These are phyloP conservation scores for Aspergillus sp. DNA, from an alignment of 2,329 filamentous ascomycete species.

Conservation along the genomic window DNA sequence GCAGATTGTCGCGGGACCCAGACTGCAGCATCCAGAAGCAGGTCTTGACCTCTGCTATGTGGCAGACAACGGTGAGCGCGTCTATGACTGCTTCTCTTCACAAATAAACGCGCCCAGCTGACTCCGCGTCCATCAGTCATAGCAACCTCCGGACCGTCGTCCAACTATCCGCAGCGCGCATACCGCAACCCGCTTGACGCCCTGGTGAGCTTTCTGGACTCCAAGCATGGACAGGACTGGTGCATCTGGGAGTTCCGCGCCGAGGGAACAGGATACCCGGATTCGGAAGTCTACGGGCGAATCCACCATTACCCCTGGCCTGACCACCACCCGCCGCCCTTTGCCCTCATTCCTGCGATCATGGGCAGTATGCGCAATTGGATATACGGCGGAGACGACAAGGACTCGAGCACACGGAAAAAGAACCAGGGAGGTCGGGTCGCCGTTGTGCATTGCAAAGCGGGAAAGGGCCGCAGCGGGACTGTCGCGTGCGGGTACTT, in stretches of 20 bases:
- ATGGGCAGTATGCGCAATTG: conserved; percentile 90
- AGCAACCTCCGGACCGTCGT: conserved; percentile 75
- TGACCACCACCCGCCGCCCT: conserved; percentile 93
- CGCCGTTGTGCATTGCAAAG: conserved; percentile 91
- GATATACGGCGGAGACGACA: conserved; percentile 43
- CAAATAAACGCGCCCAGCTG: not conserved
- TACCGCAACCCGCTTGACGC: conserved; percentile 89
- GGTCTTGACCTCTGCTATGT: conserved; percentile 94
- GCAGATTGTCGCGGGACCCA: conserved; percentile 82
- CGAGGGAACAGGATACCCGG: conserved; percentile 91
- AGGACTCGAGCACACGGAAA: conserved; percentile 15
- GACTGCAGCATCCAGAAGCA: conserved; percentile 73
- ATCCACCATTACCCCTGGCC: conserved; percentile 93
- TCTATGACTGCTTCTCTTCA: not conserved
- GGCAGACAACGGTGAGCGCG: conserved; percentile 55
- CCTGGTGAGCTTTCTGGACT: conserved; percentile 78
- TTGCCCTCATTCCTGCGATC: conserved; percentile 76
- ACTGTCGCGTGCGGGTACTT: conserved; percentile 82
- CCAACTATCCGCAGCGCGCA: conserved; percentile 79
- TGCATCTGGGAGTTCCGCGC: conserved; percentile 97
- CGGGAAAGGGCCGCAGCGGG: conserved; percentile 87
- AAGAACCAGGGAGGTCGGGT: conserved; percentile 48
- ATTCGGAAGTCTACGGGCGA: conserved; percentile 74
- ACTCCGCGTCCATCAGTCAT: conserved; percentile 38
- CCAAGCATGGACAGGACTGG: conserved; percentile 75